A percentile compares a stretch with the other conserved stretches of the same genome.
These are phyloP conservation scores for Sideroxylon spinosum DNA, from an alignment of 179 eudicot genomes.

Conservation along the genomic window DNA sequence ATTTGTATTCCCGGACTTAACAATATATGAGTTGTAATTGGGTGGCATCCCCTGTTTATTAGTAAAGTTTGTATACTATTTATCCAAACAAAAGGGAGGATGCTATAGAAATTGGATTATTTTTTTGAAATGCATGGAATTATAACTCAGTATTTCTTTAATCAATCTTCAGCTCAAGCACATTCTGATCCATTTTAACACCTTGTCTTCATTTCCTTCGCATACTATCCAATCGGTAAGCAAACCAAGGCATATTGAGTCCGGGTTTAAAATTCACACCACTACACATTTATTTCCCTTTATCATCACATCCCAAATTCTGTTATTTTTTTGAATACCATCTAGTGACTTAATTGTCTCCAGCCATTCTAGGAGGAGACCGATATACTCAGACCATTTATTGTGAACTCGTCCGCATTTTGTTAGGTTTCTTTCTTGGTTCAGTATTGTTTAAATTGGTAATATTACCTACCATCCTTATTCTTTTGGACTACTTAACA, in stretches of 20 bases:
- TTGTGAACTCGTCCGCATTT: background rate
- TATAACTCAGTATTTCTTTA: no score
- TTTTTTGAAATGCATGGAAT: no score
- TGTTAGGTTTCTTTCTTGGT: background rate
- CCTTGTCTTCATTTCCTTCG: background rate
- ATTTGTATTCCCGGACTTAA: no score
- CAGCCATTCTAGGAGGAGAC: no score
- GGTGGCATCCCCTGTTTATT: no score
- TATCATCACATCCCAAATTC: background rate
- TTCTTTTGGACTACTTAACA: slow-evolving; percentile 25
- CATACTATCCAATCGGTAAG: background rate
- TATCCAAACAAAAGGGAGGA: background rate
- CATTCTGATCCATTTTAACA: background rate
- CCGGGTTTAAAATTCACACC: background rate
- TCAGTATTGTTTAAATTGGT: background rate
- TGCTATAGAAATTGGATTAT: background rate
- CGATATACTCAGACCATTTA: background rate
- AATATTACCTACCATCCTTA: background rate
- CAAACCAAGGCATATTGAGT: background rate
- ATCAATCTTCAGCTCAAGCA: no score
- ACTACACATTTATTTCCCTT: background rate
- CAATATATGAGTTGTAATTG: no score
- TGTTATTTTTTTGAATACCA: no score
- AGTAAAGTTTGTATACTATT: no score
- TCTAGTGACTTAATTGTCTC: no score